phyloP scores from a whole-genome alignment of 345 rosid genomes.

The Alliaria petiolata region DNA sequence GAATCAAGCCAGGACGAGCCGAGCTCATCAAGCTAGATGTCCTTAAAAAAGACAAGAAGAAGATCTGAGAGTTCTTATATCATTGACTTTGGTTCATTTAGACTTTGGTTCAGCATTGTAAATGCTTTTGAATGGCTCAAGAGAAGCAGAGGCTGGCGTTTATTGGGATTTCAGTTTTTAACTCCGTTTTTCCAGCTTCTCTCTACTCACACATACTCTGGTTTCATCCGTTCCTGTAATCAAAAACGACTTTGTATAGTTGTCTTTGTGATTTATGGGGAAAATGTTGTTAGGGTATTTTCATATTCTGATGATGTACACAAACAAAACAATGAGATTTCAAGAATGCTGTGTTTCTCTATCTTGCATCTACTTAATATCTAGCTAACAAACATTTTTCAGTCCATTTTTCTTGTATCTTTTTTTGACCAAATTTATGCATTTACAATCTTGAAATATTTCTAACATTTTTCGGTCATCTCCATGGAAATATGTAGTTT shows the following conservation, averaged over 20 bases:
- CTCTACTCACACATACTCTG: not conserved
- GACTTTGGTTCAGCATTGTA: slow-evolving; percentile 3
- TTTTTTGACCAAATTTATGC: no score
- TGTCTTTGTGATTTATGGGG: slow-evolving; percentile 9
- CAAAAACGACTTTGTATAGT: slow-evolving; percentile 21
- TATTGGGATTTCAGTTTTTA: slow-evolving; percentile 4
- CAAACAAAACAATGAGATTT: not conserved
- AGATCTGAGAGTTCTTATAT: not conserved
- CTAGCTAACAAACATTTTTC: not conserved
- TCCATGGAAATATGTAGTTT: no score
- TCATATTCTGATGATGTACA: slow-evolving; percentile 5
- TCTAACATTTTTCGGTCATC: no score
- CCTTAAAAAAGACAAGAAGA: not conserved
- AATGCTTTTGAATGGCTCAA: slow-evolving; percentile 20
- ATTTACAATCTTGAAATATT: no score
- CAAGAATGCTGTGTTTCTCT: not conserved
- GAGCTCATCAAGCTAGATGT: slow-evolving; percentile 30
- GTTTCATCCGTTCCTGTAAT: not conserved
- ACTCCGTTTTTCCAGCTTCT: not conserved
- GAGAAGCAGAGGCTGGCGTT: slow-evolving; percentile 18
- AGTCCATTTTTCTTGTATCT: not conserved
- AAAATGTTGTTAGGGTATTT: not conserved
- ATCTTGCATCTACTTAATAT: not conserved
- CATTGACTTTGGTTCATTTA: slow-evolving; percentile 7
- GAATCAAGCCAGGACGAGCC: slow-evolving; percentile 28